Evolutionary conservation across 2,329 filamentous ascomycete genomes (phyloP).

Genomic region (Microdochium bolleyi): DNA sequence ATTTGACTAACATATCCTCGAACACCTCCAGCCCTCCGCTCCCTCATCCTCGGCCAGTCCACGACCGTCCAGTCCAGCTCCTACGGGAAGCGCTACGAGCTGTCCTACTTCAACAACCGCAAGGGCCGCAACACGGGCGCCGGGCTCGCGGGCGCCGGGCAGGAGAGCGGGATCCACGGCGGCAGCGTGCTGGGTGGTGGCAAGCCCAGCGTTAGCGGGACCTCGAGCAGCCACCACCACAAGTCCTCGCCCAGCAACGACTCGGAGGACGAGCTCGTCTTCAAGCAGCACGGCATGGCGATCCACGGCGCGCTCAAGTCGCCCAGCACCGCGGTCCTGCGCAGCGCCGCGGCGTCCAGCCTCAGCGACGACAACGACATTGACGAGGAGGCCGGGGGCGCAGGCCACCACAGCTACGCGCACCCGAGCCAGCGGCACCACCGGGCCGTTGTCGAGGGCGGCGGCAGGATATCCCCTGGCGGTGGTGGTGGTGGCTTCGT

Average conservation of each 20-base stretch:
- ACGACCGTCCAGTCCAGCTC: neutral
- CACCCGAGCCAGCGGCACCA: neutral
- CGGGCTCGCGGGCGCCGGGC: neutral
- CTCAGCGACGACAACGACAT: neutral
- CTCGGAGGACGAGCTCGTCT: neutral
- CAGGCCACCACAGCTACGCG: neutral
- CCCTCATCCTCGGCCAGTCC: conserved; percentile 3
- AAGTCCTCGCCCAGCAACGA: neutral
- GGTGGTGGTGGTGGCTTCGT: neutral
- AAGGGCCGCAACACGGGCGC: neutral
- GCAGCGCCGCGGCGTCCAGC: neutral
- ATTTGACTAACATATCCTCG: neutral
- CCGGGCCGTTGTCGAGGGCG: neutral
- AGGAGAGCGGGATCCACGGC: neutral
- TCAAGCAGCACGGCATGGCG: neutral
- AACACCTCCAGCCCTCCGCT: conserved; percentile 3
- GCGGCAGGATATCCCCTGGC: neutral
- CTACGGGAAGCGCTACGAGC: conserved; percentile 6
- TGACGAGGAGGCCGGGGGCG: neutral
- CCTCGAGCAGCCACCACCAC: neutral
- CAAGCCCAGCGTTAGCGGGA: neutral
- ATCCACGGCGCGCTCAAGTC: no score
- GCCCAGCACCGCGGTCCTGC: neutral
- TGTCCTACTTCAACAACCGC: conserved; percentile 2
- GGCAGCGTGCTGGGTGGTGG: no score